Evolutionary conservation across 208 protist genomes (phyloP), one percentile per base, ranked within the genome.

Genomic region (Acanthamoeba culbertsoni): DNA sequence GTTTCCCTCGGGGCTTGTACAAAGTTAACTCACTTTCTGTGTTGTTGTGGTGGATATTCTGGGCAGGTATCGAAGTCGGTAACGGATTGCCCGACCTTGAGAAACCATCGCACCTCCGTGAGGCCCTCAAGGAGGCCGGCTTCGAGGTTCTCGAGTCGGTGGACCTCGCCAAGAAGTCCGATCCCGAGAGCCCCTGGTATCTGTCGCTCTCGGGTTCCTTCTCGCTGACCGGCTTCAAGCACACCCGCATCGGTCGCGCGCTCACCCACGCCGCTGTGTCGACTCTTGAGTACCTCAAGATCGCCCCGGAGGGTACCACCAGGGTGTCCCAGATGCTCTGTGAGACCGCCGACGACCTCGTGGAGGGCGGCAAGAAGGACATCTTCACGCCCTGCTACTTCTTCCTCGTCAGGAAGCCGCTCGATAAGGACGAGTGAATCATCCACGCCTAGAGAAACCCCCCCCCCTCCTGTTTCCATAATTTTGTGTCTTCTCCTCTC

Each of bases 321-420:
- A 97, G 98, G 93, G 96, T 97, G 40, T 96, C 97, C 6, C 97
- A 97, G 79, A 98, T 99, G 88, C 96, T 99, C 37, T 96, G 98
- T 90, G 96, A 96, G 59, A 98, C 98, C 77, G 98, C 98, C 23
- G 94, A 97, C 59, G 96, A 91, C 53, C 97, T 99, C n/a, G 97
- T 97, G n/a, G 92, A 95, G 48, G 68, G 68, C 65, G 98, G 98
- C 46, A 65, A 98, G 93, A 93, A 95, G 63, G 96, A 97, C 71
- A 98, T 99, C 92, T 99, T 99, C 95, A 98, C 98, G 1, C 98
- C 98, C 53, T 94, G 96, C 94, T 98, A 98, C 95, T 98, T 98
- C 94, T 93, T 98, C 53, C 94, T 98, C 33, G 98, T 94, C 23
- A 97, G 97, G 91, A 99, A 99, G 96, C 98, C 98, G 48, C 37